phyloP scores from a whole-genome alignment of 768 basidiomycete species.

The Leccinum uliginosum region DNA sequence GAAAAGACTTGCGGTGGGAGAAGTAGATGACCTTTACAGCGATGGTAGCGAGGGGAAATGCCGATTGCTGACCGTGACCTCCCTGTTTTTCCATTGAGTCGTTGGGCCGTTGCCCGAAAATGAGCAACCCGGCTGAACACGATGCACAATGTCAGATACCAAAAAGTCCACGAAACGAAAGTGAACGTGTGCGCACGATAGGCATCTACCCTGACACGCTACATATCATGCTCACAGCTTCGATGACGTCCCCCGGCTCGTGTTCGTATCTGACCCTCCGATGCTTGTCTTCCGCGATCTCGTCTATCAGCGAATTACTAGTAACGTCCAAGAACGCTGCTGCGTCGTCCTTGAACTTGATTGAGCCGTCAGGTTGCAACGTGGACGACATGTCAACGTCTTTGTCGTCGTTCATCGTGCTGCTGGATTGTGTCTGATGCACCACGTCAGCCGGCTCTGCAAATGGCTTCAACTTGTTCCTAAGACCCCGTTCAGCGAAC shows the following conservation, averaged over 20 bases:
- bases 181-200: slow-evolving; percentile 56
- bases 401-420: slow-evolving; percentile 39
- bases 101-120: too few species aligned
- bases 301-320: slow-evolving; percentile 57
- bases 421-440: slow-evolving; percentile 2
- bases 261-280: slow-evolving; percentile 81
- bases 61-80: too few species aligned
- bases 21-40: too few species aligned
- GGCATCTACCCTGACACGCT: slow-evolving; percentile 86
- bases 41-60: too few species aligned
- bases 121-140: too few species aligned
- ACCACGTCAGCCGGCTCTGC: slow-evolving; percentile 41
- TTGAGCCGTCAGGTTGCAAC: slow-evolving; percentile 19
- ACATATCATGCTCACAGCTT: slow-evolving; percentile 81
- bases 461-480: slow-evolving; percentile 74
- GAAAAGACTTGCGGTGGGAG: too few species aligned
- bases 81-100: too few species aligned
- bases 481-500: slow-evolving; percentile 26
- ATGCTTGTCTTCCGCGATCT: slow-evolving; percentile 84
- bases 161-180: too few species aligned
- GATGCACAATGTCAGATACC: too few species aligned
- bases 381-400: slow-evolving; percentile 45
- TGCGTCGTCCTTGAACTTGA: slow-evolving; percentile 10
- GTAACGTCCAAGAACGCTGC: slow-evolving; percentile 15
- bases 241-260: slow-evolving; percentile 86